These are phyloP conservation scores for Isoetes taiwanensis DNA, from an alignment of 75 land plant genomes.

Conservation along the genomic window DNA sequence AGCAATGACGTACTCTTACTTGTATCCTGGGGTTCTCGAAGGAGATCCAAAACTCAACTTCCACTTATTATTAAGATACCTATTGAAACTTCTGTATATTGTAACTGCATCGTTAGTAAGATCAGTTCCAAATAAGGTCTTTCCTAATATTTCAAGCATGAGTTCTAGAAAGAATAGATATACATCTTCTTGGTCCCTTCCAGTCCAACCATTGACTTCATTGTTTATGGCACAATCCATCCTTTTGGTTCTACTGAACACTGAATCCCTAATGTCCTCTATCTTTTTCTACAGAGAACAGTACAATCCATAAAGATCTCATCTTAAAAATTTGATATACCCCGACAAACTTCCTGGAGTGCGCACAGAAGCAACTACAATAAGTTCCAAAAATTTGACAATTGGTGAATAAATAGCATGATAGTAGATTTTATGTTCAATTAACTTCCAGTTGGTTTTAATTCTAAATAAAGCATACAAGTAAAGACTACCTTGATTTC, in stretches of 20 bases:
- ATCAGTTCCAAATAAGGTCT: constrained; percentile 12
- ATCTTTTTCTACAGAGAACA: not conserved
- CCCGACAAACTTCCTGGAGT: not conserved
- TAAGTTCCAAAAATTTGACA: not conserved
- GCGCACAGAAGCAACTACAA: not conserved
- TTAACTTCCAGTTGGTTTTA: not conserved
- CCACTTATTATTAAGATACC: constrained; percentile 9
- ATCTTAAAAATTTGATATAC: not conserved
- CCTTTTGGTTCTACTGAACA: constrained; percentile 11
- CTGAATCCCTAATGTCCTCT: constrained; percentile 4
- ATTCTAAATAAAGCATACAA: not conserved
- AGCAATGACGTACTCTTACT: too few species aligned
- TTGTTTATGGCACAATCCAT: too few species aligned
- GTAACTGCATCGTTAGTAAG: not conserved
- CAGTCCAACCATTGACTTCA: constrained; percentile 9
- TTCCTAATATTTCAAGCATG: constrained; percentile 16
- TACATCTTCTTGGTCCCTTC: constrained; percentile 10
- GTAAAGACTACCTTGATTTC: constrained; percentile 18
- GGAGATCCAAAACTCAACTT: constrained; percentile 17
- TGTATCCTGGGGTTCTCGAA: constrained; percentile 17
- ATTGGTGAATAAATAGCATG: too few species aligned
- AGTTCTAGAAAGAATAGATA: constrained; percentile 10
- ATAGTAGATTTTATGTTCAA: not conserved
- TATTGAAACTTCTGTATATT: constrained; percentile 5
- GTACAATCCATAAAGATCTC: not conserved